Conservation (phyloP, 495 filamentous ascomycete species). For the Penicillium canariense region DNA sequence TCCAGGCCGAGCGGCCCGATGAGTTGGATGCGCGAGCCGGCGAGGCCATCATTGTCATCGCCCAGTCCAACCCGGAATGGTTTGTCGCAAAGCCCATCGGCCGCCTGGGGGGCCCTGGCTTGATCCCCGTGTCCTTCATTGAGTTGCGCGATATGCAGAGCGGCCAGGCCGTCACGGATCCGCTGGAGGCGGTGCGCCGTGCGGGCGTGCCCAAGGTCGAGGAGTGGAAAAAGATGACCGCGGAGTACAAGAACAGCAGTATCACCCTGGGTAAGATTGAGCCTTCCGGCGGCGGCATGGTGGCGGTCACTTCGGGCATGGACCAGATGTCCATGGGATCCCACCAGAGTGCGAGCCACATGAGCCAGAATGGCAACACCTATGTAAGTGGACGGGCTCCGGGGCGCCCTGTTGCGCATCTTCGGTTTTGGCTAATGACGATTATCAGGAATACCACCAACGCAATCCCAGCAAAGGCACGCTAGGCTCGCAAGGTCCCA, state of each 20-base stretch:
- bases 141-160: conserved; percentile 94
- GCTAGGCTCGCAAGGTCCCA: conserved; percentile 26
- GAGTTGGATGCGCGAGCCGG: conserved; percentile 93
- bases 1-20: conserved; percentile 89
- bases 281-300: conserved; percentile 36
- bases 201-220: conserved; percentile 97
- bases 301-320: conserved; percentile 65
- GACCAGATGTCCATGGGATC: conserved; percentile 70
- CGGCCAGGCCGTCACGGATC: conserved; percentile 75
- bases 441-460: conserved; percentile 42
- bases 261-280: conserved; percentile 93
- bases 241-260: conserved; percentile 98
- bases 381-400: conserved; percentile 46
- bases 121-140: conserved; percentile 96
- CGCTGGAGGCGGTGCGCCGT: conserved; percentile 79
- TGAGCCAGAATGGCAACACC: conserved; percentile 46
- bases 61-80: conserved; percentile 99
- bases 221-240: conserved; percentile 99
- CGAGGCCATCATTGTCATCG: conserved; percentile 96
- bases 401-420: no score
- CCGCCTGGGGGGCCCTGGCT: conserved; percentile 84
- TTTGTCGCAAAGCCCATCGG: conserved; percentile 99
- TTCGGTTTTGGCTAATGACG: no score
- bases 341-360: conserved; percentile 32
- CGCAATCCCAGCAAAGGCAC: conserved; percentile 46